A percentile compares a stretch with the other conserved stretches of the same genome.
phyloP scores from a whole-genome alignment of 768 basidiomycete species.

The Chalciporus sphaerocephalus region DNA sequence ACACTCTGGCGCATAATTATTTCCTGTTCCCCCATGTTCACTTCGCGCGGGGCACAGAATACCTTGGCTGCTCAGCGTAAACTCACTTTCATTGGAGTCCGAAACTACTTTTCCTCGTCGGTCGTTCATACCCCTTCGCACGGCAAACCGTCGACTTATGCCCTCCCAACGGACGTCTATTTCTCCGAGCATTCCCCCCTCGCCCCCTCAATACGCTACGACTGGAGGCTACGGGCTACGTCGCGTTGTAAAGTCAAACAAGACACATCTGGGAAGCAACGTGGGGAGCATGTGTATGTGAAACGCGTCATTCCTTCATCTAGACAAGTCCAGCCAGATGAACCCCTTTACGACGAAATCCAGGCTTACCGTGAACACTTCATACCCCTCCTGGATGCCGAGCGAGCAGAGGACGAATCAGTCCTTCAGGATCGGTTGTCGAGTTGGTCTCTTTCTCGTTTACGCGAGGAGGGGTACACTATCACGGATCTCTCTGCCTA shows the following conservation, averaged over 20 bases:
- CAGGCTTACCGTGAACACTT: conserved; percentile 53
- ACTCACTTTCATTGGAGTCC: conserved; percentile 31
- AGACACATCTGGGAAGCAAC: conserved; percentile 9
- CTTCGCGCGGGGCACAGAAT: background rate
- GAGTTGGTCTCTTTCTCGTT: conserved; percentile 57
- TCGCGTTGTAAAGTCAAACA: conserved; percentile 36
- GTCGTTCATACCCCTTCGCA: background rate
- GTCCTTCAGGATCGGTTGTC: conserved; percentile 59
- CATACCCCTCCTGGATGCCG: conserved; percentile 44
- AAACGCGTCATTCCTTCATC: conserved; percentile 39
- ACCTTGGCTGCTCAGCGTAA: conserved; percentile 7
- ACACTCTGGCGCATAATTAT: conserved; percentile 15
- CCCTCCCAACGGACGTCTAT: conserved; percentile 25
- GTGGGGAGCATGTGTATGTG: conserved; percentile 23
- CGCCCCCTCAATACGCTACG: conserved; percentile 39
- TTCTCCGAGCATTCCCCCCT: conserved; percentile 31
- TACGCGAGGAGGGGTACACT: conserved; percentile 70
- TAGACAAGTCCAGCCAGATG: conserved; percentile 31
- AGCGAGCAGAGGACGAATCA: conserved; percentile 62
- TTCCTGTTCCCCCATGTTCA: conserved; percentile 5
- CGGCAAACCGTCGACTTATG: conserved; percentile 13
- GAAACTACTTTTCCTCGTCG: conserved; percentile 26
- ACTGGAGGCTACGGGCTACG: conserved; percentile 56
- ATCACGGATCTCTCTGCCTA: conserved; percentile 61
- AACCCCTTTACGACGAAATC: conserved; percentile 47